Evolutionary conservation across 257 asterid species (phyloP).

Genomic region (Capsicum chinense): DNA sequence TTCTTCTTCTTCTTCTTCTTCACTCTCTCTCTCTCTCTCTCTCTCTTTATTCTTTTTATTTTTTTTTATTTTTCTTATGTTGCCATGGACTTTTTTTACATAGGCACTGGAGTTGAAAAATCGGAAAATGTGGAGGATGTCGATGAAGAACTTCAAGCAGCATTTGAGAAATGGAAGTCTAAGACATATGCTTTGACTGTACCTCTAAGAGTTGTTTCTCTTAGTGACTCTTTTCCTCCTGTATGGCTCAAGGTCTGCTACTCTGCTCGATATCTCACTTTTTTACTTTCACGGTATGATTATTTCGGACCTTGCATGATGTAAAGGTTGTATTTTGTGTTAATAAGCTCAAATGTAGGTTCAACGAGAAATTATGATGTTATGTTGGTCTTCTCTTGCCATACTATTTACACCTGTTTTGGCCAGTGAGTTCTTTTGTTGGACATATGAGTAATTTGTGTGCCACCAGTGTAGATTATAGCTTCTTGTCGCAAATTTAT

Average conservation of each 20-base stretch:
- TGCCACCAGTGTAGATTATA: background rate
- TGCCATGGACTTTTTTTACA: background rate
- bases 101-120: constrained; percentile 34
- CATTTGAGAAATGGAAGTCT: constrained; percentile 81
- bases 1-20: background rate
- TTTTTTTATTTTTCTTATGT: background rate
- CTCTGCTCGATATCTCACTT: background rate
- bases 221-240: constrained; percentile 80
- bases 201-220: constrained; percentile 77
- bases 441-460: background rate
- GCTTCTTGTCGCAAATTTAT: no score
- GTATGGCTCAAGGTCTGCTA: constrained; percentile 74
- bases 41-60: background rate
- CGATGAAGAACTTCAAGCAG: constrained; percentile 61
- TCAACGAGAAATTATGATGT: background rate
- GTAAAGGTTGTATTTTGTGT: background rate
- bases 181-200: constrained; percentile 82
- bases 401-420: background rate
- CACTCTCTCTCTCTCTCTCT: background rate
- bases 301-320: background rate
- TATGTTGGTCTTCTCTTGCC: constrained; percentile 14
- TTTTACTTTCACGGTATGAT: background rate
- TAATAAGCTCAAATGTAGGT: background rate
- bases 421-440: background rate
- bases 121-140: constrained; percentile 43